phyloP scores from a whole-genome alignment of 805 yeast genomes.

The Kockiozyma suomiensis region DNA sequence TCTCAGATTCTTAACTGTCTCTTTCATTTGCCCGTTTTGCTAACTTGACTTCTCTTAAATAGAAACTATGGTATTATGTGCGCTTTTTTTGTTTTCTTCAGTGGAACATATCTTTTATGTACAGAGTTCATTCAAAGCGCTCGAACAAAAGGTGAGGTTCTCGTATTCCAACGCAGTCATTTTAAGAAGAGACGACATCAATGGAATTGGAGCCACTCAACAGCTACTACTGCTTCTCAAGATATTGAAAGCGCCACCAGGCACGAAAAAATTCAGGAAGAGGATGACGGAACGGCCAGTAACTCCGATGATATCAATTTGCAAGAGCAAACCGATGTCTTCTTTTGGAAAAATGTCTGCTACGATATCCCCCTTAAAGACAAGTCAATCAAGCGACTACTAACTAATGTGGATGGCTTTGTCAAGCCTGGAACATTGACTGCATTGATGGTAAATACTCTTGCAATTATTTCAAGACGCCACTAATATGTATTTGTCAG shows the following conservation, averaged over 20 bases:
- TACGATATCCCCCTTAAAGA: conserved; percentile 66
- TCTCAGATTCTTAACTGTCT: conserved; percentile 42
- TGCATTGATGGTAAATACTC: conserved; percentile 58
- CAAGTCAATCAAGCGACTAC: conserved; percentile 57
- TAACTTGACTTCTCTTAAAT: no score
- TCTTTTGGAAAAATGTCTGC: conserved; percentile 77
- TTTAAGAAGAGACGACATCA: conserved; percentile 5
- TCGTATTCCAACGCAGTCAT: conserved; percentile 23
- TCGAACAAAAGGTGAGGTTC: conserved; percentile 30
- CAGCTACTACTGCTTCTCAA: conserved; percentile 18
- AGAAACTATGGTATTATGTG: conserved; percentile 60
- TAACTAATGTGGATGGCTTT: conserved; percentile 75
- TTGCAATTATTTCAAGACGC: no score
- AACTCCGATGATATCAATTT: conserved; percentile 17
- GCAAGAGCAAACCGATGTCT: conserved; percentile 48
- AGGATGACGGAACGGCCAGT: not conserved
- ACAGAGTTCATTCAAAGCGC: conserved; percentile 55
- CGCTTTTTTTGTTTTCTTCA: conserved; percentile 59
- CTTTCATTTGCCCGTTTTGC: no score
- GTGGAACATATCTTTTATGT: conserved; percentile 54
- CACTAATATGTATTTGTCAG: not conserved
- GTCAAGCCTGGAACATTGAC: conserved; percentile 81
- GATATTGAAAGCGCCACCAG: conserved; percentile 21
- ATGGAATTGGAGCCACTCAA: not conserved
- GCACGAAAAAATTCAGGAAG: conserved; percentile 11